Conservation (phyloP, 2,329 filamentous ascomycete genomes). For the Paracorniculantispora psalliotae region DNA sequence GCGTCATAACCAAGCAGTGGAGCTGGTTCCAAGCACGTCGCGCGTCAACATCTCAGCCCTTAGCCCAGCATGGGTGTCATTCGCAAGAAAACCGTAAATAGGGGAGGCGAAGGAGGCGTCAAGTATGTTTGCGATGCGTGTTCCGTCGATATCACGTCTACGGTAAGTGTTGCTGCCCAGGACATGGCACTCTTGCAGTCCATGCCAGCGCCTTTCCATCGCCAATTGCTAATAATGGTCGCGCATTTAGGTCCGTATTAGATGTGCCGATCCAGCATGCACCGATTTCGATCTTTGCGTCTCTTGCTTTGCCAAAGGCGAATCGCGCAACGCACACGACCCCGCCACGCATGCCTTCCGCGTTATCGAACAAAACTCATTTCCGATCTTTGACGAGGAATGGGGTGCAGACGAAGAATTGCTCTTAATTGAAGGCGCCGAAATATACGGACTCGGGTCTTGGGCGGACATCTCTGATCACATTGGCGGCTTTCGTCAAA, state of each 20-base stretch:
- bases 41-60: constrained; percentile 1
- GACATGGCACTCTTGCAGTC: neutral
- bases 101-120: constrained; percentile 80
- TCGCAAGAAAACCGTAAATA: constrained; percentile 85
- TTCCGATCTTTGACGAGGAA: constrained; percentile 89
- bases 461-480: constrained; percentile 98
- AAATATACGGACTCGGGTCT: constrained; percentile 92
- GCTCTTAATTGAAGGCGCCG: constrained; percentile 86
- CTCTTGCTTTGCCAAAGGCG: constrained; percentile 82
- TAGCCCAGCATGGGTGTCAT: constrained; percentile 74
- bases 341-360: constrained; percentile 82
- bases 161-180: constrained; percentile 53
- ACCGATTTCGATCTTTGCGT: constrained; percentile 97
- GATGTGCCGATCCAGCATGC: constrained; percentile 78
- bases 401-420: constrained; percentile 98
- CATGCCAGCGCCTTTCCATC: neutral
- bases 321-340: constrained; percentile 76
- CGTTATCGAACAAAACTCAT: constrained; percentile 97
- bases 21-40: neutral
- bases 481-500: constrained; percentile 89
- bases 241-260: constrained; percentile 72
- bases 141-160: constrained; percentile 93
- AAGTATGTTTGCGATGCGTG: constrained; percentile 98
- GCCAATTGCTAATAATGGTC: constrained; percentile 17
- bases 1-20: constrained; percentile 9